Conservation (phyloP, 129 eudicot species). For the Glebionis coronaria region DNA sequence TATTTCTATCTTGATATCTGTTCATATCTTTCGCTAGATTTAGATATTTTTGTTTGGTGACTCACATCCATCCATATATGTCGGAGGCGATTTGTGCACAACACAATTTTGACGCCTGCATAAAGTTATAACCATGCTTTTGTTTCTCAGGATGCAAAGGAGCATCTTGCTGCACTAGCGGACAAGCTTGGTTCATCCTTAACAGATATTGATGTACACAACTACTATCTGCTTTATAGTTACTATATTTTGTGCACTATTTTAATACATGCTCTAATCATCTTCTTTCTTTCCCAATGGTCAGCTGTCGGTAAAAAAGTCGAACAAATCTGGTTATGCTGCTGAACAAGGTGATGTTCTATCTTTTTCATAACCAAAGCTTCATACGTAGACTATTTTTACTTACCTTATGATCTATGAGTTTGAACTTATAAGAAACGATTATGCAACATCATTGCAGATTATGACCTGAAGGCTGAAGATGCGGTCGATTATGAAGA, state of each 20-base stretch:
- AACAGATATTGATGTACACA: constrained; percentile 72
- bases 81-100: too few relatives aligned
- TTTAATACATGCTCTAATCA: constrained; percentile 16
- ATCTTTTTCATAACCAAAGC: constrained; percentile 16
- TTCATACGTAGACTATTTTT: constrained; percentile 24
- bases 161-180: constrained; percentile 88
- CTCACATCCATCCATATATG: background rate
- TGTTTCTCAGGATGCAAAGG: constrained; percentile 91
- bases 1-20: constrained; percentile 15
- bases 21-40: background rate
- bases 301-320: constrained; percentile 71
- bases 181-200: constrained; percentile 90
- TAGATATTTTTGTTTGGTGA: background rate
- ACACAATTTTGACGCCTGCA: too few relatives aligned
- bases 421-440: constrained; percentile 4
- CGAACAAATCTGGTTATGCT: constrained; percentile 57
- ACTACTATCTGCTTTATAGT: constrained; percentile 14
- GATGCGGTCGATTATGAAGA: constrained; percentile 98
- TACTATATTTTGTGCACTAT: background rate
- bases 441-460: constrained; percentile 30
- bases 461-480: constrained; percentile 91
- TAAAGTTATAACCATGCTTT: constrained; percentile 11
- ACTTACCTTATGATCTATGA: background rate
- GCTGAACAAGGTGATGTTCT: constrained; percentile 71
- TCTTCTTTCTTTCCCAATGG: constrained; percentile 15